Base-by-base conservation (phyloP, 2,329 filamentous ascomycete species). In the Chaetothyriales sp. region DNA sequence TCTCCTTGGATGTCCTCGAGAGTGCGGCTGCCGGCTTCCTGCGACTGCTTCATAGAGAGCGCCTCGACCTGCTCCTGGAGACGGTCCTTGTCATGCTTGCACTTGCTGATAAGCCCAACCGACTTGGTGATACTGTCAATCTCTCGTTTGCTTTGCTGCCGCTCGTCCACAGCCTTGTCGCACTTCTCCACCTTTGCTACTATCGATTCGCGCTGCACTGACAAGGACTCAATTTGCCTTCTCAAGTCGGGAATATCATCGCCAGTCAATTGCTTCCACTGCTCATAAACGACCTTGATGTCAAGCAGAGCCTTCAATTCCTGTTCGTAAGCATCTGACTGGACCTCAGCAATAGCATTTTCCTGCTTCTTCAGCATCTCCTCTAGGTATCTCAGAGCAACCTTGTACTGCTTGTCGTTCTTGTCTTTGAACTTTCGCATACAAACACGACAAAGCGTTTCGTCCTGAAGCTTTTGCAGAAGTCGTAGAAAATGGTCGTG, bases 1-100 rank as follows among this genome's bases (percentile, higher is more conserved):
- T 88, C 78, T 49, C 85, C 81, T 59, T 92, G 84, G 49, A 96
- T 88, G 57, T 92, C 85, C 49, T 94, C 85, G 5, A 87, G 76
- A 26, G 84, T 85, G 55, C 86, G 79, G 12, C 78, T 76, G 8
- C 74, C 66, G 10, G 78, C 77, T 22, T 75, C 73, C 12, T 81
- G 78, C 61, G 83, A 80, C 62, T 95, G 84, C 58, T 88, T 87
- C 7, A 80, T 80, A 52, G 79, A 74, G 47, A 95, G 77, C 49
- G 84, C 80, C 51, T 83, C 74, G 47, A 95, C 83, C 64, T 95
- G 84, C 42, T 70, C 69, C 60, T 85, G 78, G 4, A 86, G 80
- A 39, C 81, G 80, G 46, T 73, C 72, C 53, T 90, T 84, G 44
- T 95, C 86, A 53, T 73, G 76, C 56, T 80, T 71, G 44, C 83